Evolutionary conservation across 208 protist genomes (phyloP).

Genomic region (Phytomonas sp.): DNA sequence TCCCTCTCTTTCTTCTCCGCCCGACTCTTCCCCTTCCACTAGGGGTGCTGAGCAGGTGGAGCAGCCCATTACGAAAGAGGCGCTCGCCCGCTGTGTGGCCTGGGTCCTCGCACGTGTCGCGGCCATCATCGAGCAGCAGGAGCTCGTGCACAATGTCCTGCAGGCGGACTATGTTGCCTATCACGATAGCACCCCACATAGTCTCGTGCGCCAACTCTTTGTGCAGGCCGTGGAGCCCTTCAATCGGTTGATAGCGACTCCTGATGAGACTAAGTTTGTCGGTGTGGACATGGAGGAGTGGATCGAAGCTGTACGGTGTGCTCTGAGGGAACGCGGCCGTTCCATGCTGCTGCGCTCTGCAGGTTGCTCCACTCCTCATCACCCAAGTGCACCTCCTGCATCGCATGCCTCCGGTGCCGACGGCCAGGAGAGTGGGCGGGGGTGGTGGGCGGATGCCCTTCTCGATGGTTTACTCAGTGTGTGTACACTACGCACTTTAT

Average conservation of each 20-base stretch:
- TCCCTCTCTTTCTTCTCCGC: too few relatives aligned
- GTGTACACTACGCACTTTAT: conserved; percentile 52
- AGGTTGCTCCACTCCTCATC: not conserved
- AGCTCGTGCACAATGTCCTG: conserved; percentile 34
- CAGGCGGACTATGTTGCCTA: conserved; percentile 17
- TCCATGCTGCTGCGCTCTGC: conserved; percentile 16
- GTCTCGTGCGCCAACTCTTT: conserved; percentile 56
- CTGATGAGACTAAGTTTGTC: conserved; percentile 30
- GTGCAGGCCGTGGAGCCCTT: conserved; percentile 39
- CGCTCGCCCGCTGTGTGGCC: conserved; percentile 55
- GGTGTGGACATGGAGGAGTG: conserved; percentile 37
- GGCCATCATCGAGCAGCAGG: conserved; percentile 26
- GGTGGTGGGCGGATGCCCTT: conserved; percentile 36
- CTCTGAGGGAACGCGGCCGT: conserved; percentile 25
- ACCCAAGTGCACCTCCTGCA: conserved; percentile 1
- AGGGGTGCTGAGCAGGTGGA: not conserved
- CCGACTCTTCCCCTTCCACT: not conserved
- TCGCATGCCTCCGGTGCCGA: not conserved
- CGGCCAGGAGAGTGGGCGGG: not conserved
- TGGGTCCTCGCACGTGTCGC: conserved; percentile 45
- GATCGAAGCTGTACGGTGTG: conserved; percentile 18
- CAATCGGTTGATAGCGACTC: conserved; percentile 62
- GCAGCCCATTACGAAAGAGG: conserved; percentile 40
- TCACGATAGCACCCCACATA: conserved; percentile 7
- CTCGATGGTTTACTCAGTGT: conserved; percentile 34